Evolutionary conservation across 2,329 filamentous ascomycete genomes (phyloP).

Genomic region (Fusarium sp.): DNA sequence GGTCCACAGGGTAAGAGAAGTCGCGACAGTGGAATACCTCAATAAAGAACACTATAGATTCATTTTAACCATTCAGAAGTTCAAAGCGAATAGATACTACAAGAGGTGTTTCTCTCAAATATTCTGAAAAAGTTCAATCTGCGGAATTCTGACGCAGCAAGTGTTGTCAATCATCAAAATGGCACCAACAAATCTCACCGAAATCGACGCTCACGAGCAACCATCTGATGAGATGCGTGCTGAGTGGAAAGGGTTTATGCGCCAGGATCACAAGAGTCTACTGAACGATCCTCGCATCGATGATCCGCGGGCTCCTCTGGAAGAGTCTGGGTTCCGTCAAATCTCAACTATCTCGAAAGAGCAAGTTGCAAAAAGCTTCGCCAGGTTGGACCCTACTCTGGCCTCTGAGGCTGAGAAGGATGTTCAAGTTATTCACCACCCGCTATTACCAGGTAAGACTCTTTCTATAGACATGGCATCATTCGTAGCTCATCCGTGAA

Average conservation of each 20-base stretch:
- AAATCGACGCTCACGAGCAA: conserved; percentile 80
- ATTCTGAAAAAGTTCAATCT: not conserved
- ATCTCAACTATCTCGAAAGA: conserved; percentile 57
- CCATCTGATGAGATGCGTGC: conserved; percentile 77
- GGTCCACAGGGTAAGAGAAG: conserved; percentile 22
- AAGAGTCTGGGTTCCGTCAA: conserved; percentile 58
- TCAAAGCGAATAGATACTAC: too few species aligned
- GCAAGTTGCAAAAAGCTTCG: conserved; percentile 58
- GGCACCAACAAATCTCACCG: conserved; percentile 45
- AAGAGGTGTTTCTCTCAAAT: not conserved
- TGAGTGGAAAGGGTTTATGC: conserved; percentile 80
- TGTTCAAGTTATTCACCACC: conserved; percentile 70
- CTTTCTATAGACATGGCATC: not conserved
- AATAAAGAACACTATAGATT: not conserved
- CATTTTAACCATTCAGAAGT: not conserved
- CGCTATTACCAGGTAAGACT: conserved; percentile 72
- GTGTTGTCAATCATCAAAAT: conserved; percentile 30
- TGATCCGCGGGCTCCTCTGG: conserved; percentile 56
- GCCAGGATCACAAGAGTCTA: conserved; percentile 65
- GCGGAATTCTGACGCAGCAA: not conserved
- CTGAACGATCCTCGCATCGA: conserved; percentile 67
- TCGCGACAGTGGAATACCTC: not conserved
- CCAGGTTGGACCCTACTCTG: conserved; percentile 52
- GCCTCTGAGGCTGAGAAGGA: conserved; percentile 51
- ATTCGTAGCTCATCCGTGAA: not conserved